Conservation (phyloP, 177 flowering plant species). For the Vitis hybrid region DNA sequence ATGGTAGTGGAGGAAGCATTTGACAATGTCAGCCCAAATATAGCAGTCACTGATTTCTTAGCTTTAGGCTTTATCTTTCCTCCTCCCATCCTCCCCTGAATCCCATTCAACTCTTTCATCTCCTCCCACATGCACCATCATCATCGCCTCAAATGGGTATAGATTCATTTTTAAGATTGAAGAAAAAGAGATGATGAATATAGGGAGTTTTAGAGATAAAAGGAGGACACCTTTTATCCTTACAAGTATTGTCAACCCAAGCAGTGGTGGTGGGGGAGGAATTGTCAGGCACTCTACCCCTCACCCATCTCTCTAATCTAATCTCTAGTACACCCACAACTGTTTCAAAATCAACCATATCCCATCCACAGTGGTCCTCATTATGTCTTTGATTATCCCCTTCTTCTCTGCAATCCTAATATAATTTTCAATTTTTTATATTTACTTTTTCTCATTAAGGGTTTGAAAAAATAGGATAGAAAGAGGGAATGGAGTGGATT, state of each 20-base stretch:
- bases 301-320: not conserved
- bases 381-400: slow-evolving; percentile 2
- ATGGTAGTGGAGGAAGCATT: slow-evolving; percentile 25
- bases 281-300: slow-evolving; percentile 23
- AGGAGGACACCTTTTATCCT: slow-evolving; percentile 8
- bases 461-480: not conserved
- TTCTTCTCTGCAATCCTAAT: not conserved
- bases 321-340: not conserved
- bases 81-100: not conserved
- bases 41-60: slow-evolving; percentile 13
- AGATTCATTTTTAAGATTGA: no score
- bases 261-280: slow-evolving; percentile 20
- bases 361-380: slow-evolving; percentile 9
- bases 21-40: slow-evolving; percentile 23
- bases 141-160: not conserved
- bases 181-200: not conserved
- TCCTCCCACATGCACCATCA: not conserved
- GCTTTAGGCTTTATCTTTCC: not conserved
- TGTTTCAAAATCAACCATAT: slow-evolving; percentile 7
- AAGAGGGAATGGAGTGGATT: not conserved
- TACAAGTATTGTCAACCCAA: slow-evolving; percentile 18
- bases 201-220: not conserved
- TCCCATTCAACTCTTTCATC: not conserved
- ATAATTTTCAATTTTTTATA: not conserved
- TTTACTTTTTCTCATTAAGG: not conserved